Conservation (phyloP, 2,329 filamentous ascomycete genomes). For the Bipolaris zeicola region DNA sequence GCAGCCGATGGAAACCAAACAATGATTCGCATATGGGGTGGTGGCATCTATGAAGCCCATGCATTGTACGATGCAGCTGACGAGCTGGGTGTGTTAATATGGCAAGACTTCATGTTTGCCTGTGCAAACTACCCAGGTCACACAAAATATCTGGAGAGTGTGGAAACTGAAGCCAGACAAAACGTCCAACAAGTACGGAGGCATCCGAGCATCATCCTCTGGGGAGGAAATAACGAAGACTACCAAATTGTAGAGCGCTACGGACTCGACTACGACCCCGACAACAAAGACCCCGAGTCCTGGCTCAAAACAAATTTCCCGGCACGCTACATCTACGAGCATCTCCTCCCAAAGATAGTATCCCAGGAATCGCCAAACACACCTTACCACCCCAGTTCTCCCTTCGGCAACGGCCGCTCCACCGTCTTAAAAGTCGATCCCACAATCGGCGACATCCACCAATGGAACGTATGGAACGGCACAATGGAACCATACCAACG, state of each 20-base stretch:
- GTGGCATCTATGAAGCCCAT: constrained; percentile 78
- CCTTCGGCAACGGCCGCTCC: constrained; percentile 77
- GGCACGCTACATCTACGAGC: constrained; percentile 89
- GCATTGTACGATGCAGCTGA: constrained; percentile 77
- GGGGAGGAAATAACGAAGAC: constrained; percentile 93
- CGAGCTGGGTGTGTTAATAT: constrained; percentile 76
- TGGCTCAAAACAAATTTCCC: constrained; percentile 91
- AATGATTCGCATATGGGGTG: constrained; percentile 82
- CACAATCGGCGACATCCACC: constrained; percentile 86
- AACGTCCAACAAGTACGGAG: constrained; percentile 75
- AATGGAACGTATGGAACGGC: constrained; percentile 98
- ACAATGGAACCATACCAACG: constrained; percentile 83
- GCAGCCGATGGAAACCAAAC: constrained; percentile 77
- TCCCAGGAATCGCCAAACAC: constrained; percentile 66
- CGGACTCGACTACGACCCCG: constrained; percentile 74
- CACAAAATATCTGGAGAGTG: constrained; percentile 60
- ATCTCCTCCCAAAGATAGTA: constrained; percentile 74
- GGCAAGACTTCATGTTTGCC: constrained; percentile 86
- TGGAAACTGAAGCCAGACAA: constrained; percentile 61
- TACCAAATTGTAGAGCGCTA: constrained; percentile 81
- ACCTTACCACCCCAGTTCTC: constrained; percentile 80
- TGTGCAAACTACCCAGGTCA: constrained; percentile 66
- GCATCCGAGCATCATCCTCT: constrained; percentile 85
- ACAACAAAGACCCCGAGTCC: constrained; percentile 76
- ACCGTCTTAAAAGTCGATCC: constrained; percentile 58